phyloP scores from a whole-genome alignment of 176 grass and related monocot genomes.

The Guadua angustifolia region DNA sequence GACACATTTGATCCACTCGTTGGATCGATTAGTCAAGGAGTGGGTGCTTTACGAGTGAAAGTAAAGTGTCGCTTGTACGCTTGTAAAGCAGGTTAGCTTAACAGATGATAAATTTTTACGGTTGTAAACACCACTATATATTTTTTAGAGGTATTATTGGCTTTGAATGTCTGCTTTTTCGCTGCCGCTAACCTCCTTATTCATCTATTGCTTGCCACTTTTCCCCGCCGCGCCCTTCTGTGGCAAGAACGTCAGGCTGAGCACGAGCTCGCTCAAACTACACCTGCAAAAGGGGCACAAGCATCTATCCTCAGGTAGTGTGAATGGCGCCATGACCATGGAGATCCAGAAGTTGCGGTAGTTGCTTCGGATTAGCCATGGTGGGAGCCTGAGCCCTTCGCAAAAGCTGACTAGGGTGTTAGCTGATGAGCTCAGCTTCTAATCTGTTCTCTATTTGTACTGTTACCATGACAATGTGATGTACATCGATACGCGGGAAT shows the following conservation, averaged over 20 bases:
- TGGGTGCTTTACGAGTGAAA: not conserved
- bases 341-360: constrained; percentile 78
- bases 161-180: no score
- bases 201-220: no score
- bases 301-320: constrained; percentile 41
- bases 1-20: no score
- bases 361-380: constrained; percentile 58
- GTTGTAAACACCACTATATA: no score
- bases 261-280: constrained; percentile 97
- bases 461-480: constrained; percentile 2
- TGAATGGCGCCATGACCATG: constrained; percentile 82
- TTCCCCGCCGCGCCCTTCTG: no score
- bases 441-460: not conserved
- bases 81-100: not conserved
- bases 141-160: no score
- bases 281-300: no score
- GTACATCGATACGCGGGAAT: not conserved
- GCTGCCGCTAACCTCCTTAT: no score
- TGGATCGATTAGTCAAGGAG: not conserved
- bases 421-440: constrained; percentile 38
- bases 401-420: constrained; percentile 61
- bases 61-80: no score
- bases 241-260: constrained; percentile 78
- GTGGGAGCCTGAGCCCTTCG: constrained; percentile 69
- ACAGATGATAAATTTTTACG: no score